A percentile compares a stretch with the other conserved stretches of the same genome.
Evolutionary conservation across 768 basidiomycete species (phyloP).

Genomic region (Daedaleopsis sinensis): DNA sequence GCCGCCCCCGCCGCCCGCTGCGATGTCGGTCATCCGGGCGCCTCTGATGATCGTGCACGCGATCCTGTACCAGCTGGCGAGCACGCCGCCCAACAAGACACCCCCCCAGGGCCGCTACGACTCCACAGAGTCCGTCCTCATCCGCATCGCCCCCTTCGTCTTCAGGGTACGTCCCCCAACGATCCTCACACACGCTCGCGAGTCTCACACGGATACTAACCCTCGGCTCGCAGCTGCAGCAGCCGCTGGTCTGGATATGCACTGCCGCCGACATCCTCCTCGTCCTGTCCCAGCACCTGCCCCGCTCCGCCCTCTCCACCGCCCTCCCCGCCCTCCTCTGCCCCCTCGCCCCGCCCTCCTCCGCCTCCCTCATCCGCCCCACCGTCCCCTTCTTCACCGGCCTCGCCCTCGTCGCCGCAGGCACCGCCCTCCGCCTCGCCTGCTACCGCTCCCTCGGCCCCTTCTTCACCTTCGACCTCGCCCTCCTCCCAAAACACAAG

Average conservation of each 20-base stretch:
- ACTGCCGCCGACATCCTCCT: conserved; percentile 27
- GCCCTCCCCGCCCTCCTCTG: conserved; percentile 19
- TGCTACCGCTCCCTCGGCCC: conserved; percentile 38
- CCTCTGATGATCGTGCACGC: conserved; percentile 53
- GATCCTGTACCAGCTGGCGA: conserved; percentile 51
- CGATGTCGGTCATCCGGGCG: conserved; percentile 53
- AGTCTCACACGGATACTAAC: background rate
- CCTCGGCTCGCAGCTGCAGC: conserved; percentile 44
- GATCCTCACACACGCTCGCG: background rate
- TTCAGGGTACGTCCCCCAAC: conserved; percentile 47
- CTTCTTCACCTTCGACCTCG: conserved; percentile 40
- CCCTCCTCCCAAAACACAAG: conserved; percentile 33
- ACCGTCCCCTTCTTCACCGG: conserved; percentile 22
- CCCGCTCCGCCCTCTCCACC: conserved; percentile 20
- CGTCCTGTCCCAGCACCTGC: conserved; percentile 20
- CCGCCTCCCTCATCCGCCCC: conserved; percentile 18
- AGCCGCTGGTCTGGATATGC: conserved; percentile 46
- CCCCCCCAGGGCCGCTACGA: conserved; percentile 53
- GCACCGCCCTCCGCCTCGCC: conserved; percentile 23
- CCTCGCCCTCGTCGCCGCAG: conserved; percentile 20
- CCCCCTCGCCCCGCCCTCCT: conserved; percentile 7
- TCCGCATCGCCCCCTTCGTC: conserved; percentile 58
- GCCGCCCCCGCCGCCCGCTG: too few relatives aligned
- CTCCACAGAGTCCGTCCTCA: conserved; percentile 51
- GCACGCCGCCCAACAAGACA: conserved; percentile 61